Evolutionary conservation across 2,329 filamentous ascomycete genomes (phyloP).

Genomic region (Emericellopsis cladophorae): DNA sequence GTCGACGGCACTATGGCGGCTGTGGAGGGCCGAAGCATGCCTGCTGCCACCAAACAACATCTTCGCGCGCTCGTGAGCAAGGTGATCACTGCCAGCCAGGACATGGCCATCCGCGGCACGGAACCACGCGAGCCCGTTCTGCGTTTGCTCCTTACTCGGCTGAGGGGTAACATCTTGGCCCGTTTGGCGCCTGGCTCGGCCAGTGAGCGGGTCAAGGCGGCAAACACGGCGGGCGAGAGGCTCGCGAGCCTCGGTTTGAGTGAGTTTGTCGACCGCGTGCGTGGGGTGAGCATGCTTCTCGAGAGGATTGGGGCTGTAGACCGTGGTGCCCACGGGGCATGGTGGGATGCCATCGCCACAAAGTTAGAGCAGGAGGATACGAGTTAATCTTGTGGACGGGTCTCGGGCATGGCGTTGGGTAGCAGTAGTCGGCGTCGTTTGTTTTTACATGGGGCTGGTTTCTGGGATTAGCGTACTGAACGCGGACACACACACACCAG

Average conservation of each 20-base stretch:
- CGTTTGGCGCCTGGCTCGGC: constrained; percentile 53
- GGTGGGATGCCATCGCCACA: constrained; percentile 57
- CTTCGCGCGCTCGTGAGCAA: constrained; percentile 45
- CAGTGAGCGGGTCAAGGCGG: constrained; percentile 57
- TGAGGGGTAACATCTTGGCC: constrained; percentile 53
- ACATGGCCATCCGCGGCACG: constrained; percentile 24
- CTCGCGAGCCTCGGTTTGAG: constrained; percentile 57
- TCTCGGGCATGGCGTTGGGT: background rate
- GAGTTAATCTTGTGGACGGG: background rate
- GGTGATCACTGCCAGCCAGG: constrained; percentile 36
- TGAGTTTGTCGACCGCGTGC: constrained; percentile 59
- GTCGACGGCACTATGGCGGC: constrained; percentile 51
- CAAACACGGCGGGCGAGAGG: constrained; percentile 56
- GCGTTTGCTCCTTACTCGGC: constrained; percentile 53
- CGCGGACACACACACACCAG: background rate
- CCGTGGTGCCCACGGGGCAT: constrained; percentile 51
- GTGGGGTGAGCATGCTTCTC: constrained; percentile 57
- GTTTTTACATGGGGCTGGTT: too few relatives aligned
- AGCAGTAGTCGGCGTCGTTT: background rate
- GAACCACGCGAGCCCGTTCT: constrained; percentile 44
- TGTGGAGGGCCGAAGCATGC: constrained; percentile 53
- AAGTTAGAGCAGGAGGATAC: constrained; percentile 33
- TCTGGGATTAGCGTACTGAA: background rate
- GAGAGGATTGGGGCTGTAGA: constrained; percentile 54
- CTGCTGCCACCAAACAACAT: constrained; percentile 45